Evolutionary conservation across 257 asterid species (phyloP), one percentile per base, ranked within the genome.

Genomic region (Solanum gandarillasii): DNA sequence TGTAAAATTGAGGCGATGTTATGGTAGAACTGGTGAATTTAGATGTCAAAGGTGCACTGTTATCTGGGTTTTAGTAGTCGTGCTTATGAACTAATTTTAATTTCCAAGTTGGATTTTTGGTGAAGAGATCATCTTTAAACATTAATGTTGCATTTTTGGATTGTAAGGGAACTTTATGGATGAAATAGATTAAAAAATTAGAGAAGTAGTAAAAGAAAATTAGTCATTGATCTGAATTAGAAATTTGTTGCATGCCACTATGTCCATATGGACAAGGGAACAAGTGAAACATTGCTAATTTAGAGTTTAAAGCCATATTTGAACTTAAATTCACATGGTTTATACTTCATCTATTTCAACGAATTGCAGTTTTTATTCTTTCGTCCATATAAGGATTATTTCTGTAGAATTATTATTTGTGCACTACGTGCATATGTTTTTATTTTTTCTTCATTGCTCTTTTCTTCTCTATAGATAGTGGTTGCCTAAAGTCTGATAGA

Each of bases 301-400:
- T 16, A 25, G 67, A 79, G 84, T 25, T 79, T 14, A 41, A n/a
- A 79, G 31, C 3, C 25, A 81, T 16, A 27, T 25, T 7, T 79
- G 58, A 86, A 82, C 90, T 16, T 88, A 85, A 90, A 83, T 23
- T 88, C 83, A 48, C 60, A 39, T 34, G 70, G 70, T 88, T 79
- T 27, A 43, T 79, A 43, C 27, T 43, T 79, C 11, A 27, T 2
- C 31, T 79, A 79, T 79, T 14, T 79, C 38, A 16, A 27, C 4
- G 38, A 81, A 46, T 43, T 79, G 85, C 85, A 43, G 27, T 20
- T 81, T 27, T 8, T 43, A 9, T 27, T 81, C 10, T 81, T 16
- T 27, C 18, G 18, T 43, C 67, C 85, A 46, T 46, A 0, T 46
- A 79, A 16, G 5, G 85, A 79, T 27, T 27, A 38, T 25, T 79